phyloP scores from a whole-genome alignment of 208 protist species.

The Trypanosoma brucei region DNA sequence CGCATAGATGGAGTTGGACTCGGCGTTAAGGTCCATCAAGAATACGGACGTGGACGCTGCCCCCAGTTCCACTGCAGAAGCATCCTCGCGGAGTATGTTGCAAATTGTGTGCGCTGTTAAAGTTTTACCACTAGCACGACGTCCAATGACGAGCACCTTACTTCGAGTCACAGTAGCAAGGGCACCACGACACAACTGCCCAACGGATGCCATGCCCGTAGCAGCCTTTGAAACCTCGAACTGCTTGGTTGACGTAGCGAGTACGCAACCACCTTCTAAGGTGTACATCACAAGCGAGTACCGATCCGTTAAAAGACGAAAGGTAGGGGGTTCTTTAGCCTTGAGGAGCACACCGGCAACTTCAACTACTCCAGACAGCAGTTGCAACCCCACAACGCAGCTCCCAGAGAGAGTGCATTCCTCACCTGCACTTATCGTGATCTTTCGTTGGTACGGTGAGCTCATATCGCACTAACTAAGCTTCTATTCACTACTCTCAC shows the following conservation, averaged over 20 bases:
- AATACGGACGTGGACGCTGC: slow-evolving; percentile 10
- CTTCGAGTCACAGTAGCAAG: slow-evolving; percentile 24
- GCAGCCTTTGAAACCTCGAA: slow-evolving; percentile 33
- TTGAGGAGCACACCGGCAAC: slow-evolving; percentile 65
- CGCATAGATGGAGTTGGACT: slow-evolving; percentile 63
- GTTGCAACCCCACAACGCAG: slow-evolving; percentile 38
- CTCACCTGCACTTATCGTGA: slow-evolving; percentile 71
- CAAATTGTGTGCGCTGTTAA: slow-evolving; percentile 67
- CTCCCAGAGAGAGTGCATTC: slow-evolving; percentile 60
- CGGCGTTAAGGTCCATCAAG: slow-evolving; percentile 68
- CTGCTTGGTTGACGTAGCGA: slow-evolving; percentile 32
- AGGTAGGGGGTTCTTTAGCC: slow-evolving; percentile 39
- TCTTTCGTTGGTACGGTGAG: slow-evolving; percentile 35
- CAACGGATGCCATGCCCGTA: slow-evolving; percentile 37
- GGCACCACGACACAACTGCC: slow-evolving; percentile 56
- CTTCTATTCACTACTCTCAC: too few relatives aligned
- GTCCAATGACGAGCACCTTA: slow-evolving; percentile 69
- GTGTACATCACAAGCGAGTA: slow-evolving; percentile 56
- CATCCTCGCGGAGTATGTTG: slow-evolving; percentile 48
- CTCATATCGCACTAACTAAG: slow-evolving; percentile 24
- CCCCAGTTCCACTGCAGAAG: slow-evolving; percentile 21
- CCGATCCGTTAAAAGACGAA: slow-evolving; percentile 34
- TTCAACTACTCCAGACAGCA: slow-evolving; percentile 67
- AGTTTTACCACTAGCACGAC: slow-evolving; percentile 49
- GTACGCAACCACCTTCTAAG: slow-evolving; percentile 61